A percentile compares a stretch with the other conserved stretches of the same genome.
These are phyloP conservation scores for Phoma herbarum DNA, from an alignment of 2,329 filamentous ascomycete species.

Conservation along the genomic window DNA sequence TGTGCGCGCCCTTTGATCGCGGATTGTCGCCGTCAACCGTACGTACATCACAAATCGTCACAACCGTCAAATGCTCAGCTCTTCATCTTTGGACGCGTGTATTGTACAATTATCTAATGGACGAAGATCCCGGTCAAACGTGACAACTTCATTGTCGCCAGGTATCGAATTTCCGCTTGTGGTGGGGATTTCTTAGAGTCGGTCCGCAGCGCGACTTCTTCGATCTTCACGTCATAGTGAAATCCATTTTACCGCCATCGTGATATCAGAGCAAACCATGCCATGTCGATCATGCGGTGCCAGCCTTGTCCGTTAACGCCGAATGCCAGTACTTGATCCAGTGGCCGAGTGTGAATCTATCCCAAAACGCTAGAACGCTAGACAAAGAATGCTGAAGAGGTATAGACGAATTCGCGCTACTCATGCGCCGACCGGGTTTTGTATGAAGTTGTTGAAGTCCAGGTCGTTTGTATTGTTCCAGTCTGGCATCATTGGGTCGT, in stretches of 20 bases:
- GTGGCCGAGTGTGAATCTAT: conserved; percentile 32
- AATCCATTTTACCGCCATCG: conserved; percentile 21
- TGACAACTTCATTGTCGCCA: neutral
- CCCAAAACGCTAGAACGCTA: conserved; percentile 49
- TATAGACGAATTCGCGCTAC: conserved; percentile 24
- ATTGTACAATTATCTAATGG: conserved; percentile 11
- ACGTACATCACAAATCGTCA: neutral
- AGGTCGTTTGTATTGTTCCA: conserved; percentile 48
- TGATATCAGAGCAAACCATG: conserved; percentile 23
- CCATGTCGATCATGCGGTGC: conserved; percentile 19
- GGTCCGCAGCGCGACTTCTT: conserved; percentile 15
- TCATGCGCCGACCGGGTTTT: conserved; percentile 47
- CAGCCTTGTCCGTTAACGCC: conserved; percentile 30
- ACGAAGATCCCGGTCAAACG: neutral
- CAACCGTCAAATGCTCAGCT: no score
- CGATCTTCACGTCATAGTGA: conserved; percentile 40
- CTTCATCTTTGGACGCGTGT: neutral
- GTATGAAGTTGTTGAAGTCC: conserved; percentile 50
- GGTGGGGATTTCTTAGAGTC: conserved; percentile 1
- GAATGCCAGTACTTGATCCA: conserved; percentile 29
- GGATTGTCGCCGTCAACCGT: neutral
- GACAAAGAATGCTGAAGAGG: conserved; percentile 36
- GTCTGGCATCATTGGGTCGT: conserved; percentile 46
- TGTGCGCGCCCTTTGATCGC: conserved; percentile 2
- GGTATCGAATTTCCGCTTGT: neutral